These are phyloP conservation scores for Phalaenopsis equestris DNA, from an alignment of 106 monocot genomes.

Conservation along the genomic window DNA sequence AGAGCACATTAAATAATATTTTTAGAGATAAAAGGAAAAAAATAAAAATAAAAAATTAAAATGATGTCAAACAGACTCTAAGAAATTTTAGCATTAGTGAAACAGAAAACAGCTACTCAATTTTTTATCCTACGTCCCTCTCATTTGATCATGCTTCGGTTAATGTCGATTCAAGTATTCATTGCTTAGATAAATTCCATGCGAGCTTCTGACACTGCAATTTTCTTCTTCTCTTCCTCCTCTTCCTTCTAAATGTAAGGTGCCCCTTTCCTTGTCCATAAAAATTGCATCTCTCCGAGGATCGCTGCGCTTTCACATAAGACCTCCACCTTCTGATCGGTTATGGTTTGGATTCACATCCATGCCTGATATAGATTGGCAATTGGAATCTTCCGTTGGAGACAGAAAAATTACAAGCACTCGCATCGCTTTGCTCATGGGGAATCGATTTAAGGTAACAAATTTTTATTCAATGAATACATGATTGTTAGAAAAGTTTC, in stretches of 20 bases:
- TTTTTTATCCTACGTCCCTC: background rate
- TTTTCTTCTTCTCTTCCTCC: background rate
- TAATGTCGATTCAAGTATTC: background rate
- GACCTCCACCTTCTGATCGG: constrained; percentile 89
- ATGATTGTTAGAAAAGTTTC: too few species aligned
- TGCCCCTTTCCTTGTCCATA: constrained; percentile 74
- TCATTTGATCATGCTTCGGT: background rate
- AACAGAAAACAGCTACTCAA: too few species aligned
- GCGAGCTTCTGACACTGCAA: background rate
- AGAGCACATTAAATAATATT: too few species aligned
- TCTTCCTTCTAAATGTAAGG: constrained; percentile 22
- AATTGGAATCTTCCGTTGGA: constrained; percentile 71
- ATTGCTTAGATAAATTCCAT: background rate
- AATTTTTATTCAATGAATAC: background rate
- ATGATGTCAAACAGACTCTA: too few species aligned
- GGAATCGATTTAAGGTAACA: constrained; percentile 82
- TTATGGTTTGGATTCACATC: constrained; percentile 83
- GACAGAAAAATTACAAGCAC: constrained; percentile 69
- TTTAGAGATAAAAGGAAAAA: too few species aligned
- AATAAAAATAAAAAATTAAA: too few species aligned
- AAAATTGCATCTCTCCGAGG: constrained; percentile 64
- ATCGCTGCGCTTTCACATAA: constrained; percentile 64
- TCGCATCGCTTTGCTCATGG: constrained; percentile 54
- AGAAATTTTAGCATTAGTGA: too few species aligned
- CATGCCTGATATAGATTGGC: constrained; percentile 85